Conservation (phyloP, 352 stramenopile genomes). For the Globisporangium spiculum region DNA sequence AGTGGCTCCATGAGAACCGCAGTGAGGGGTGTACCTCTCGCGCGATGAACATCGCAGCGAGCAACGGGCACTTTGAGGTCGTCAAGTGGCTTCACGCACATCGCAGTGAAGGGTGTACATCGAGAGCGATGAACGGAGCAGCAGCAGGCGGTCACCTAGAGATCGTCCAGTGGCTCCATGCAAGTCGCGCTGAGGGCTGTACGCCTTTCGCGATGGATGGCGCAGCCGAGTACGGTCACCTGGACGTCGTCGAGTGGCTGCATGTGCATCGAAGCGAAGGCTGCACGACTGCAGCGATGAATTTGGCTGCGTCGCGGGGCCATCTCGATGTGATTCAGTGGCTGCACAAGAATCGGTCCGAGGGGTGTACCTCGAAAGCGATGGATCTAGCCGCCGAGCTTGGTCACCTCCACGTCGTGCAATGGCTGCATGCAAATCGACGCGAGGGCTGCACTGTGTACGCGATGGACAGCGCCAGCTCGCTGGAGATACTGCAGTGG, state of each 20-base stretch:
- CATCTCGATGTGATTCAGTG: background rate
- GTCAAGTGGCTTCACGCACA: background rate
- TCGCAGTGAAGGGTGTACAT: background rate
- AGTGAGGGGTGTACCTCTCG: background rate
- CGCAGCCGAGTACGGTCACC: background rate
- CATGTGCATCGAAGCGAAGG: background rate
- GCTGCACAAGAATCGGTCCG: background rate
- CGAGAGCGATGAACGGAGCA: background rate
- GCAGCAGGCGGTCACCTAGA: conserved; percentile 25
- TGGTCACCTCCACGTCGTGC: background rate
- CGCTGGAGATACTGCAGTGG: conserved; percentile 2
- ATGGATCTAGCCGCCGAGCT: background rate
- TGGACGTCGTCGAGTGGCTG: background rate
- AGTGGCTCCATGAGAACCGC: background rate
- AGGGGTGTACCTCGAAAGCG: background rate
- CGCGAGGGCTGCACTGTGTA: background rate
- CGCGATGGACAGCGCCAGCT: background rate
- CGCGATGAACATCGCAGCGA: conserved; percentile 1
- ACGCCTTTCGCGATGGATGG: conserved; percentile 23
- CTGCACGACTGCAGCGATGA: background rate
- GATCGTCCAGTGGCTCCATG: conserved; percentile 59
- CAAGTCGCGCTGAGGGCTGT: conserved; percentile 48
- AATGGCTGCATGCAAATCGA: background rate
- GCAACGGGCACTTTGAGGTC: background rate
- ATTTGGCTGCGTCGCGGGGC: background rate